These are phyloP conservation scores for Boletales sp. DNA, from an alignment of 768 basidiomycete species.

Conservation along the genomic window DNA sequence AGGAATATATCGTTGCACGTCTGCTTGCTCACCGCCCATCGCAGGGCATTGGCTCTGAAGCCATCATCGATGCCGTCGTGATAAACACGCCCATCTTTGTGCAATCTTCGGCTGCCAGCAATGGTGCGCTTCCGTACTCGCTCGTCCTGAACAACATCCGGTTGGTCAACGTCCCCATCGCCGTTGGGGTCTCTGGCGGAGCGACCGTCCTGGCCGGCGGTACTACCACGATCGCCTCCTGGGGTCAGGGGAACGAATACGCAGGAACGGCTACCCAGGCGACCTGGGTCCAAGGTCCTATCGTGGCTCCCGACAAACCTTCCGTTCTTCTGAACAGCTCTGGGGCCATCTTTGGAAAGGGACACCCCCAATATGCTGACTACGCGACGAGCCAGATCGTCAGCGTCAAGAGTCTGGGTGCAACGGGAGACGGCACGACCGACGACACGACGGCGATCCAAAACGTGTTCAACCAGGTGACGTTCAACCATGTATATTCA, in stretches of 20 bases:
- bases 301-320: conserved; percentile 49
- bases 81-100: conserved; percentile 43
- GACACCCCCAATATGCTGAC: conserved; percentile 62
- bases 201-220: conserved; percentile 34
- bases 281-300: conserved; percentile 48
- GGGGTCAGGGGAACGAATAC: conserved; percentile 76
- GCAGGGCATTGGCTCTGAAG: conserved; percentile 42
- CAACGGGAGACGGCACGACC: conserved; percentile 67
- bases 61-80: conserved; percentile 44
- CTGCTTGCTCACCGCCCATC: too few relatives aligned
- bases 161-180: conserved; percentile 30
- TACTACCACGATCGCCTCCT: conserved; percentile 41
- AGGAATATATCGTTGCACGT: neutral
- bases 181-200: conserved; percentile 32
- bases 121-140: conserved; percentile 29
- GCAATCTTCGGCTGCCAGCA: conserved; percentile 33
- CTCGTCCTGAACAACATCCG: conserved; percentile 36
- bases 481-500: neutral
- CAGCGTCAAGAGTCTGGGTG: conserved; percentile 66
- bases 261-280: conserved; percentile 44
- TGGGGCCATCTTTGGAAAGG: conserved; percentile 58
- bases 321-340: conserved; percentile 49
- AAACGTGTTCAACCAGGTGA: conserved; percentile 52
- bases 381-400: conserved; percentile 62
- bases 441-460: conserved; percentile 73